These are phyloP conservation scores for Lepidium africanum DNA, from an alignment of 345 rosid genomes.

Conservation along the genomic window DNA sequence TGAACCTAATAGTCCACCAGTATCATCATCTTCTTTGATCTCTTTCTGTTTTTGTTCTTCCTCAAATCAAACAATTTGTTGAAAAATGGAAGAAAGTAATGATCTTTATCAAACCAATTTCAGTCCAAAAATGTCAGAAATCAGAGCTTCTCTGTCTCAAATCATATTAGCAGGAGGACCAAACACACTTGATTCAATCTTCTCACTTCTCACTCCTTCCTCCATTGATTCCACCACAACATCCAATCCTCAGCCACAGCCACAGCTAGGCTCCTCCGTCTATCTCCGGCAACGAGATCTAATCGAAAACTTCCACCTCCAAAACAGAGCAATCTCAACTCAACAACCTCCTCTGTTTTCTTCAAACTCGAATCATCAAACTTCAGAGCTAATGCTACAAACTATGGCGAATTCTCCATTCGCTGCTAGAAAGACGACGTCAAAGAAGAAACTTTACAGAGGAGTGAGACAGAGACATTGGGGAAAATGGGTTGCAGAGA, in stretches of 20 bases:
- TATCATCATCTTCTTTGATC: conserved; percentile 3
- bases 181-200: conserved; percentile 77
- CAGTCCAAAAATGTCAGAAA: conserved; percentile 22
- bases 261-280: conserved; percentile 71
- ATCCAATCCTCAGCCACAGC: conserved; percentile 28
- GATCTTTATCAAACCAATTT: conserved; percentile 6
- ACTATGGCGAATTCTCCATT: neutral
- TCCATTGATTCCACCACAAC: conserved; percentile 17
- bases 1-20: neutral
- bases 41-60: neutral
- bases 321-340: conserved; percentile 32
- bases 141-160: conserved; percentile 60
- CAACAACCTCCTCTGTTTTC: conserved; percentile 32
- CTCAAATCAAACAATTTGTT: neutral
- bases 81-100: conserved; percentile 35
- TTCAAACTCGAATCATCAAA: neutral
- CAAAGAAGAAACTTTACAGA: conserved; percentile 79
- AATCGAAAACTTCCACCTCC: conserved; percentile 50
- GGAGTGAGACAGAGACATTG: conserved; percentile 99
- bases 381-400: conserved; percentile 3
- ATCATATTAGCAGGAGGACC: conserved; percentile 68
- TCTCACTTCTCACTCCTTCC: conserved; percentile 47
- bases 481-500: conserved; percentile 99
- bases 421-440: conserved; percentile 7
- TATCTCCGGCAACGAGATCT: conserved; percentile 85